Evolutionary conservation across 371 early-diverging fungal genomes (phyloP), one percentile per base, ranked within the genome.

Genomic region (Mucor velutinosus): DNA sequence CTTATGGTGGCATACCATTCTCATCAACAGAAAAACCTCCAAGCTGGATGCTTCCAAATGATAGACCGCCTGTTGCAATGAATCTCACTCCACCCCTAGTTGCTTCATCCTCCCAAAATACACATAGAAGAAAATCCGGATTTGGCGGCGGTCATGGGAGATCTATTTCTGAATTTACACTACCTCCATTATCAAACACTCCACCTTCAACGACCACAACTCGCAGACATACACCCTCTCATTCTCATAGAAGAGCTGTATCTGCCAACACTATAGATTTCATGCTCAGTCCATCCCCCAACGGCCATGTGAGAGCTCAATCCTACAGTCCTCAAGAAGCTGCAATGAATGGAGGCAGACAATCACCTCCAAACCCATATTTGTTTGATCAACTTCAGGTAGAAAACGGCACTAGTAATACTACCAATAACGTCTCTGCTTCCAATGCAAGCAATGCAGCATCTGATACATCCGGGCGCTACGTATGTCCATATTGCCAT

Each of bases 401-500:
- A 19, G 30, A 49, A 17, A 35, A 49, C 11, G 33, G 32, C 6
- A 32, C 37, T 29, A 47, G 21, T 15, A 61, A 61, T n/a, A 30
- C 30, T 6, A 45, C 37, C 19, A 32, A 47, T 15, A 61, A 61
- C n/a, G 19, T 14, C 7, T 17, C 35, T 21, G 19, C 35, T 15
- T 35, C 35, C n/a, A 58, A 15, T 4, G 12, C 51, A 23, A 51
- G 51, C 51, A 51, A 51, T 51, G 30, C 53, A 10, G 21, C 35
- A 51, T 30, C 64, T 59, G 64, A 60, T 59, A 55, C 59, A 43
- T 45, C 64, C 14, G 79, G 81, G 70, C 74, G 90, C 41, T 93
- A 93, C 70, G 80, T 77, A 59, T 95, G 95, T 69, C 76, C 74
- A 10, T 78, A 76, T 25, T 94, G 94, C 67, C 76, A 79, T 11